phyloP scores from a whole-genome alignment of 208 protist species.

The Leishmania arabica region DNA sequence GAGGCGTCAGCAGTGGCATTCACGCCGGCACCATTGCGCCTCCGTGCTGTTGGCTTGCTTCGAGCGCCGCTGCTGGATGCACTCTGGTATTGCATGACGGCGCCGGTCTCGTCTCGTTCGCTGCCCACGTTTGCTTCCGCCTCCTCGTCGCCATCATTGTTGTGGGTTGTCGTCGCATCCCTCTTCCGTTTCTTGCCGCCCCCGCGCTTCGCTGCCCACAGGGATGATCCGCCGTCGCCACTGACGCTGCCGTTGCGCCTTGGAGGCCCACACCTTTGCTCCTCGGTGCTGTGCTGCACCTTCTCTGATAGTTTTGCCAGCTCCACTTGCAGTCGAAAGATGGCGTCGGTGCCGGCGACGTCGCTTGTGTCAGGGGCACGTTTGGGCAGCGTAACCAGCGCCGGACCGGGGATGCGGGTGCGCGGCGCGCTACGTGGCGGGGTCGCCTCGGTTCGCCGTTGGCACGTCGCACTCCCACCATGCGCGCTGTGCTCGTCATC shows the following conservation, averaged over 20 bases:
- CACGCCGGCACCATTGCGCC: not conserved
- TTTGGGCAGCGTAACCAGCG: not conserved
- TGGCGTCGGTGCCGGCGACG: not conserved
- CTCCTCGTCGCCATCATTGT: slow-evolving; percentile 7
- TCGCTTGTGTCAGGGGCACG: not conserved
- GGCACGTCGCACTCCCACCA: not conserved
- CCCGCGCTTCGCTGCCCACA: slow-evolving; percentile 15
- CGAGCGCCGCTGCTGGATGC: not conserved
- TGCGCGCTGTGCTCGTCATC: not conserved
- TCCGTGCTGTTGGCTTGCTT: slow-evolving; percentile 16
- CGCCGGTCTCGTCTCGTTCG: not conserved
- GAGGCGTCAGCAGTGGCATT: not conserved
- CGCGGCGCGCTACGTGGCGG: not conserved
- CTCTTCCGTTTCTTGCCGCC: slow-evolving; percentile 27
- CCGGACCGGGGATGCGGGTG: not conserved
- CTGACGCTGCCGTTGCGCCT: slow-evolving; percentile 3
- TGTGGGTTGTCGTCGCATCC: slow-evolving; percentile 4
- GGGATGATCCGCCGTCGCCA: not conserved
- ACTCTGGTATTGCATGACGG: not conserved
- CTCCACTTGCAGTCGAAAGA: slow-evolving; percentile 27
- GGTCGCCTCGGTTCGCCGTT: not conserved
- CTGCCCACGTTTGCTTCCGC: not conserved
- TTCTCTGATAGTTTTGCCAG: slow-evolving; percentile 44
- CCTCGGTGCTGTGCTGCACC: slow-evolving; percentile 46
- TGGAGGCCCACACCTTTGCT: slow-evolving; percentile 33